Conservation (phyloP, 768 basidiomycete genomes). For the Phallus indusiatus region DNA sequence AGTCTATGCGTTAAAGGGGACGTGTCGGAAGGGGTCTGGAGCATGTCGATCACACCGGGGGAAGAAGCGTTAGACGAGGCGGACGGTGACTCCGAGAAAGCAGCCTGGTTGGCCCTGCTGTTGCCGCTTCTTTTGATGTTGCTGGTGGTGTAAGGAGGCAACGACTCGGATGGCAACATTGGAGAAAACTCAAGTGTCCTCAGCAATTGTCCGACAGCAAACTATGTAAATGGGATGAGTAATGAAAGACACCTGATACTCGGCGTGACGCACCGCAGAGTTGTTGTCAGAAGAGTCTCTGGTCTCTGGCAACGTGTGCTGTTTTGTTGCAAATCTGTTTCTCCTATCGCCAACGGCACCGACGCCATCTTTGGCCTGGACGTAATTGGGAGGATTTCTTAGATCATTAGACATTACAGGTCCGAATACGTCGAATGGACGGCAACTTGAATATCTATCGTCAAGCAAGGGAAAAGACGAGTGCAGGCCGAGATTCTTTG, state of each 20-base stretch:
- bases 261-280: conserved; percentile 17
- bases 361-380: conserved; percentile 34
- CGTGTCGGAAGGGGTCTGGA: conserved; percentile 66
- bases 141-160: conserved; percentile 30
- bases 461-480: conserved; percentile 23
- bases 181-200: conserved; percentile 76
- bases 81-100: conserved; percentile 9
- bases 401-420: conserved; percentile 26
- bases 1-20: conserved; percentile 33
- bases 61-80: conserved; percentile 10
- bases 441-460: conserved; percentile 32
- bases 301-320: conserved; percentile 38
- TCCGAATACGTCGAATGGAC: conserved; percentile 53
- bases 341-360: conserved; percentile 78
- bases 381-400: not conserved
- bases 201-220: conserved; percentile 61
- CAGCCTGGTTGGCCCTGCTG: conserved; percentile 2
- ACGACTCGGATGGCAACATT: conserved; percentile 37
- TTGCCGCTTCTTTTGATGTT: conserved; percentile 26
- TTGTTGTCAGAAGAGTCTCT: conserved; percentile 21
- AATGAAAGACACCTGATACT: conserved; percentile 15
- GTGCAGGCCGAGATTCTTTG: conserved; percentile 20
- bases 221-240: conserved; percentile 10
- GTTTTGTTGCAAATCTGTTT: conserved; percentile 42
- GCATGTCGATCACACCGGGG: conserved; percentile 12